Evolutionary conservation across 1,139 yeast genomes (phyloP), one percentile per base, ranked within the genome.

Genomic region (Sugiyamaella neomexicana): DNA sequence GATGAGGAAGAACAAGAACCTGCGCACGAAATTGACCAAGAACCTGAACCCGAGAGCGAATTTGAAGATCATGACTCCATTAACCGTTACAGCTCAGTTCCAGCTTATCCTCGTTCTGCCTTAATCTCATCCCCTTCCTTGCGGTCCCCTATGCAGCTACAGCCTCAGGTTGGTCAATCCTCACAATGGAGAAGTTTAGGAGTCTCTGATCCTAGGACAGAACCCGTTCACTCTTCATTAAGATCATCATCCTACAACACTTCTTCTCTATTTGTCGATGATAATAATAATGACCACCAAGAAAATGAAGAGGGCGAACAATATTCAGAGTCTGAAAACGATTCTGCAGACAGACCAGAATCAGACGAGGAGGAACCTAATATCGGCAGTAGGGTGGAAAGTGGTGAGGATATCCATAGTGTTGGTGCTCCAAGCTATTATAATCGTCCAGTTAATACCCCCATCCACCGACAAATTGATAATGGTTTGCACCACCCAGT

Each of bases 241-340:
- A 23, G 43, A 20, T 38, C 50, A 25, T 46, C 50, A n/a, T 40
- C 32, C 17, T 17, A 32, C 31, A 17, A n/a, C n/a, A n/a, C n/a
- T n/a, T n/a, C 51, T 2, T 47, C 51, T 27, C 39, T 47, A n/a
- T 47, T 47, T 40, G 20, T 34, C 12, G 39, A 39, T n/a, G 47
- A 27, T 20, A 20, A 16, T 20, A 20, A 16, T 34, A 32, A 42
- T 20, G 17, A 25, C 16, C 50, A 44, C 5, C 25, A 46, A 29
- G 27, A 37, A 20, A 57, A 42, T n/a, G 58, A 54, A 20, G 57
- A 53, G 27, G 69, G 63, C 15, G 70, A 65, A 16, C 68, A 64
- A 31, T 67, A 65, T 13, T 68, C 64, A 6, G 72, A 65, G 9
- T 68, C 64, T 7, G 72, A 65, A 10, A 70, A 68, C 8, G 69